phyloP scores from a whole-genome alignment of 2,329 filamentous ascomycete genomes.

The Diplodia scrobiculata region DNA sequence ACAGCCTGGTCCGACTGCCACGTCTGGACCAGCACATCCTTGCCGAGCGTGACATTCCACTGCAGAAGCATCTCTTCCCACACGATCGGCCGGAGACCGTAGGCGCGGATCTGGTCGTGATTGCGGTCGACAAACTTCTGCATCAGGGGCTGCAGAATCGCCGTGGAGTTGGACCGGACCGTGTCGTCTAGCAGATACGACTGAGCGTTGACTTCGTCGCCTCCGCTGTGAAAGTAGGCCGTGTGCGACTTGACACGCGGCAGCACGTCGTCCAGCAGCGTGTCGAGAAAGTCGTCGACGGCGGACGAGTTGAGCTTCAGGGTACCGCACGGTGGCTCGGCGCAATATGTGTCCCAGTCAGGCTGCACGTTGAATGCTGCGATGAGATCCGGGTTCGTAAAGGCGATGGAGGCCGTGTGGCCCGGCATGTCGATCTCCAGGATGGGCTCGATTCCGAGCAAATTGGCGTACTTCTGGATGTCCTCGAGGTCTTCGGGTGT shows the following conservation, averaged over 20 bases:
- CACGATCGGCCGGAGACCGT: constrained; percentile 71
- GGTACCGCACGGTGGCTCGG: constrained; percentile 61
- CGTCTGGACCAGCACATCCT: constrained; percentile 74
- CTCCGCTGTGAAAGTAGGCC: constrained; percentile 80
- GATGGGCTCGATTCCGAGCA: constrained; percentile 70
- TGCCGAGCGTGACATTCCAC: constrained; percentile 73
- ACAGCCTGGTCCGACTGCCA: constrained; percentile 71
- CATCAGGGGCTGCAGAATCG: constrained; percentile 71
- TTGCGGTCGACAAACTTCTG: constrained; percentile 74
- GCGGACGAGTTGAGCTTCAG: constrained; percentile 73
- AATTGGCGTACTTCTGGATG: constrained; percentile 70
- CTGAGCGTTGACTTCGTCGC: constrained; percentile 76
- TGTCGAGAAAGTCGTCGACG: constrained; percentile 72
- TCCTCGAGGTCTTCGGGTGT: constrained; percentile 63
- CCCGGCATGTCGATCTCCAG: constrained; percentile 81
- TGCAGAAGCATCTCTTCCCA: constrained; percentile 85
- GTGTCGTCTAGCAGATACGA: constrained; percentile 73
- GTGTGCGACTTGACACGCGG: constrained; percentile 62
- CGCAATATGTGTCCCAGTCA: constrained; percentile 56
- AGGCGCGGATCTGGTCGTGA: constrained; percentile 64
- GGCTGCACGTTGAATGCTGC: constrained; percentile 61
- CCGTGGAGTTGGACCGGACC: constrained; percentile 65
- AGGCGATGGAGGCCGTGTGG: constrained; percentile 69
- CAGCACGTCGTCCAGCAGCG: constrained; percentile 72
- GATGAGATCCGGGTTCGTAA: constrained; percentile 70